Conservation (phyloP, 768 basidiomycete species). For the Rhodotorula kratochvilovae region DNA sequence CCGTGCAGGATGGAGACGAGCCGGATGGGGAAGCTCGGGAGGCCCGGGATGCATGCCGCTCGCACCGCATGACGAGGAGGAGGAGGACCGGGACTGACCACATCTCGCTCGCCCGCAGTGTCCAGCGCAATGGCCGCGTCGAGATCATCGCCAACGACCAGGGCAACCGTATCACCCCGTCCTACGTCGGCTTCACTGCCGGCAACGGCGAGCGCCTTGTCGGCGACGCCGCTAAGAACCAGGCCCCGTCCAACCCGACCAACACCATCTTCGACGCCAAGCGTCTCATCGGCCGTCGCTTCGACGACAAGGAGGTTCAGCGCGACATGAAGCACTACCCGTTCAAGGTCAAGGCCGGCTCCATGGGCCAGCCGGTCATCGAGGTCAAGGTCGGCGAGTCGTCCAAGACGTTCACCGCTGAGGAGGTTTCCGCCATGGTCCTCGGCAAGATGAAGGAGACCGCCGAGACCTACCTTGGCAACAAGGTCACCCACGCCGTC, state of each 20-base stretch:
- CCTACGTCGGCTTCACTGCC: conserved; percentile 37
- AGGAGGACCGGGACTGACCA: background rate
- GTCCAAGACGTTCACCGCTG: conserved; percentile 61
- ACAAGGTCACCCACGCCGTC: conserved; percentile 93
- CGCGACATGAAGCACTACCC: conserved; percentile 76
- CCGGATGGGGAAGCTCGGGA: too few relatives aligned
- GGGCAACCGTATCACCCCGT: conserved; percentile 98
- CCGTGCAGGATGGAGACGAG: too few relatives aligned
- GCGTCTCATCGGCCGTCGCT: conserved; percentile 60
- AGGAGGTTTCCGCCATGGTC: conserved; percentile 80
- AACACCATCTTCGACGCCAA: conserved; percentile 98
- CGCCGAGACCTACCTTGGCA: conserved; percentile 93
- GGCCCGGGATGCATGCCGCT: too few relatives aligned
- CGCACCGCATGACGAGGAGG: too few relatives aligned
- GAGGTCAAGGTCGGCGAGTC: conserved; percentile 61
- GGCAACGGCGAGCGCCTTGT: conserved; percentile 52
- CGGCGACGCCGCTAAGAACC: conserved; percentile 95
- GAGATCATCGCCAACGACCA: conserved; percentile 96
- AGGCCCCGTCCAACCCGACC: conserved; percentile 74
- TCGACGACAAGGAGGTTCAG: conserved; percentile 72
- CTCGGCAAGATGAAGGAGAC: conserved; percentile 98
- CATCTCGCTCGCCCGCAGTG: conserved; percentile 51
- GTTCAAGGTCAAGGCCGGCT: conserved; percentile 43
- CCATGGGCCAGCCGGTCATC: conserved; percentile 44
- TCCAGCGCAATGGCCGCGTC: conserved; percentile 76